Percentiles rank a stretch among this genome's conserved stretches.
Conservation (phyloP, 306 rosid genomes). For the Cucumis hystrix region DNA sequence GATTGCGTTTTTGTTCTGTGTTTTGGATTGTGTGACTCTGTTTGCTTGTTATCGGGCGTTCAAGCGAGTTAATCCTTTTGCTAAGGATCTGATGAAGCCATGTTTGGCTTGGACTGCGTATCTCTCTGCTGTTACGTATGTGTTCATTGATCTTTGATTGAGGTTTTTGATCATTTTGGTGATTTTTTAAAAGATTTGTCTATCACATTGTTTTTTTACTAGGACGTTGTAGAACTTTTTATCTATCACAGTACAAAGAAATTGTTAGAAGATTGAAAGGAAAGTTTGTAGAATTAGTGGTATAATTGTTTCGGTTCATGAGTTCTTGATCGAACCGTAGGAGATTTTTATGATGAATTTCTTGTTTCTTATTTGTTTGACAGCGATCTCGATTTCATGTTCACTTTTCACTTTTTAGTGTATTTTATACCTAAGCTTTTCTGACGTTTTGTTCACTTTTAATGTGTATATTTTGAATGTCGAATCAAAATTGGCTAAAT, state of each 20-base stretch:
- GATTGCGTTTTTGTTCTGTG: conserved; percentile 22
- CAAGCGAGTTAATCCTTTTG: conserved; percentile 36
- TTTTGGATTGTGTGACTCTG: conserved; percentile 27
- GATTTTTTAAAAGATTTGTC: neutral
- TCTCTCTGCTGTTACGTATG: conserved; percentile 23
- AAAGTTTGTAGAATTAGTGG: neutral
- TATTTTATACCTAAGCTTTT: too few relatives aligned
- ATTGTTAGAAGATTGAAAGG: neutral
- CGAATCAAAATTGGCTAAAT: too few relatives aligned
- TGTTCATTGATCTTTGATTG: conserved; percentile 22
- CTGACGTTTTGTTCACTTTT: too few relatives aligned
- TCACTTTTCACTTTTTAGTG: neutral
- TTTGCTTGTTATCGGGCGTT: conserved; percentile 27
- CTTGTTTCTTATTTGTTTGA: neutral
- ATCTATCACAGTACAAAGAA: neutral
- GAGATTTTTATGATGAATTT: neutral
- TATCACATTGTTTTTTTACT: neutral
- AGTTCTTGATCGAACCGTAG: neutral
- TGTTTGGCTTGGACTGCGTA: conserved; percentile 29
- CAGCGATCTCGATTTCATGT: neutral
- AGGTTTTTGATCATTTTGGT: neutral
- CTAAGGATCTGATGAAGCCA: conserved; percentile 40
- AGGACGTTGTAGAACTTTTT: neutral
- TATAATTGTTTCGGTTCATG: neutral
- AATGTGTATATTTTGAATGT: too few relatives aligned